Percentiles rank a stretch among this genome's conserved stretches.
These are phyloP conservation scores for Fagopyrum tataricum DNA, from an alignment of 148 eudicot genomes.

Conservation along the genomic window DNA sequence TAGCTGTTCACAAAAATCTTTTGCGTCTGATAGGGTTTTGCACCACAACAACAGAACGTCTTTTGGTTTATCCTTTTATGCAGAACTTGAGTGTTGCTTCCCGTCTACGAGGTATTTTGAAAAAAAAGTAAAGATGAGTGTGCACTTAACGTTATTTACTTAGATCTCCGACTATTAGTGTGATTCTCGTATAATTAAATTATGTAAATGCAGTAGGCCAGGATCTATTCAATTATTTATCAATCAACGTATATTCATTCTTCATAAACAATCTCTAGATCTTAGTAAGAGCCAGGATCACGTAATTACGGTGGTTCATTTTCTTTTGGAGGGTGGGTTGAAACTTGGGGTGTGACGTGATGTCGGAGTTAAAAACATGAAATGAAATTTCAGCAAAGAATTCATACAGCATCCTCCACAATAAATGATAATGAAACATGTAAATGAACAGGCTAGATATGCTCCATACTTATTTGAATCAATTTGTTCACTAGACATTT, in stretches of 20 bases:
- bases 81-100: constrained; percentile 92
- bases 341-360: neutral
- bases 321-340: neutral
- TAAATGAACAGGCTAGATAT: neutral
- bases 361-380: neutral
- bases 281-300: neutral
- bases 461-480: neutral
- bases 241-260: too few species aligned
- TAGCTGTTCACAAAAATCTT: constrained; percentile 89
- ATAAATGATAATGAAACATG: neutral
- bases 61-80: constrained; percentile 94
- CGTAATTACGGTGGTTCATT: neutral
- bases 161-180: neutral
- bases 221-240: too few species aligned
- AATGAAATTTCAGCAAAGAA: neutral
- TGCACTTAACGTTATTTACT: neutral
- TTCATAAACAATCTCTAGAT: neutral
- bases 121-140: neutral
- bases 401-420: neutral
- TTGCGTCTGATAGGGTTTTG: constrained; percentile 88
- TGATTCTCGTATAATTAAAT: neutral
- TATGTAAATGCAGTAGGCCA: neutral
- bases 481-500: neutral
- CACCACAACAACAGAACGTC: constrained; percentile 97
- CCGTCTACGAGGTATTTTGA: constrained; percentile 67